Evolutionary conservation across 2,329 filamentous ascomycete genomes (phyloP).

Genomic region (Emergomyces africanus): DNA sequence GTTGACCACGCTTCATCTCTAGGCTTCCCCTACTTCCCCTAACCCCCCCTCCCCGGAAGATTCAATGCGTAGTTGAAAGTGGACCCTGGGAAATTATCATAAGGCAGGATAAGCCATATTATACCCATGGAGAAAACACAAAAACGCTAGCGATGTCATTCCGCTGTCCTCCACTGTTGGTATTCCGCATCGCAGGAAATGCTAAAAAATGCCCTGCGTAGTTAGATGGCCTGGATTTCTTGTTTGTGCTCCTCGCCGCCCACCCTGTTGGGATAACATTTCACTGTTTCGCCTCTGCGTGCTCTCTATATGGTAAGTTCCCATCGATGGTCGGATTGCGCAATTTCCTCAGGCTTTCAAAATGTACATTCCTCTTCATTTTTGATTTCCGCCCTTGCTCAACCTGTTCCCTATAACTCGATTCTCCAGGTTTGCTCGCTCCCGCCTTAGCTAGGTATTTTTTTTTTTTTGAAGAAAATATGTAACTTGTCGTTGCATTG

Average conservation of each 20-base stretch:
- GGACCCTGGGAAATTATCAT: not conserved
- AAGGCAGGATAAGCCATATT: not conserved
- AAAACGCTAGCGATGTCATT: not conserved
- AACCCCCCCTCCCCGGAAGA: too few relatives aligned
- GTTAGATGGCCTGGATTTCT: not conserved
- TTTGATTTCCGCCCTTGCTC: not conserved
- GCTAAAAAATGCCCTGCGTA: too few relatives aligned
- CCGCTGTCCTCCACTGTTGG: not conserved
- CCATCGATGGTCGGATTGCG: not conserved
- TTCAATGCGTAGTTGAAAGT: too few relatives aligned
- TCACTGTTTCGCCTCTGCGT: not conserved
- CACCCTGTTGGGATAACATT: not conserved
- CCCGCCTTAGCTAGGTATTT: not conserved
- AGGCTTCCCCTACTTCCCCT: not conserved
- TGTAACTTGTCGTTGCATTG: not conserved
- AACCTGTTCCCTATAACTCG: not conserved
- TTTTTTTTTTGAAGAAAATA: not conserved
- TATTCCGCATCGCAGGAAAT: not conserved
- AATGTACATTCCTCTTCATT: not conserved
- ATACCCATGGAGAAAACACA: not conserved
- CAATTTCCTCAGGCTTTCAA: not conserved
- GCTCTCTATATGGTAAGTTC: not conserved
- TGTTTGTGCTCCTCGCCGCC: not conserved
- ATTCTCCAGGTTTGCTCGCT: not conserved
- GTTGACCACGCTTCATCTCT: not conserved